A percentile compares a stretch with the other conserved stretches of the same genome.
These are phyloP conservation scores for Leccinum variicolor DNA, from an alignment of 768 basidiomycete genomes.

Conservation along the genomic window DNA sequence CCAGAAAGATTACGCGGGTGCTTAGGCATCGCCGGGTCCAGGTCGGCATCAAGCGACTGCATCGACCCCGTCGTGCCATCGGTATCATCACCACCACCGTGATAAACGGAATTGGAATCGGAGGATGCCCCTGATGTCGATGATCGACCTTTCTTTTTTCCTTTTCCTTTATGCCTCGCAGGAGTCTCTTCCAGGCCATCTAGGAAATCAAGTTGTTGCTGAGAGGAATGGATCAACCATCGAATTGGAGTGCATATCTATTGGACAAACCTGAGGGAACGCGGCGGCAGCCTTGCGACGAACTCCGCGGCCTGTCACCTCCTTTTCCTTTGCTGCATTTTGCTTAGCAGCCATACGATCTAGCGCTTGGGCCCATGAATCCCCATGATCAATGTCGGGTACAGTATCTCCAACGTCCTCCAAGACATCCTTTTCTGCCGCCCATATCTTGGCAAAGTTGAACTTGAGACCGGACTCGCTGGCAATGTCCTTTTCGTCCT, in stretches of 20 bases:
- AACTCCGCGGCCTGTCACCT: constrained; percentile 67
- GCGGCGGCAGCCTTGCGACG: constrained; percentile 66
- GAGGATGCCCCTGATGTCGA: constrained; percentile 33
- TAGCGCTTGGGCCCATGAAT: constrained; percentile 82
- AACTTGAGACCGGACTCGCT: constrained; percentile 62
- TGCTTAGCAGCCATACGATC: constrained; percentile 44
- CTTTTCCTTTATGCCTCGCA: constrained; percentile 33
- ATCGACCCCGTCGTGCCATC: constrained; percentile 26
- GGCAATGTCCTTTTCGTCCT: constrained; percentile 47
- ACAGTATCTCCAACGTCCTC: constrained; percentile 62
- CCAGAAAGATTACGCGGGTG: constrained; percentile 1
- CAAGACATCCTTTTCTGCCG: constrained; percentile 66
- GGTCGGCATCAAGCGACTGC: constrained; percentile 3
- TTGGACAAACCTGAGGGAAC: constrained; percentile 33
- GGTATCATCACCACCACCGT: constrained; percentile 17
- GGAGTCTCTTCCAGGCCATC: constrained; percentile 38
- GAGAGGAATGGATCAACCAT: constrained; percentile 2
- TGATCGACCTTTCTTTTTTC: constrained; percentile 32
- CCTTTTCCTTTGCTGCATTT: constrained; percentile 41
- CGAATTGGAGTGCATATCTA: neutral
- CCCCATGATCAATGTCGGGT: constrained; percentile 46
- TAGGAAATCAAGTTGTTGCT: constrained; percentile 33
- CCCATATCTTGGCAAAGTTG: constrained; percentile 91
- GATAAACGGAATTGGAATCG: constrained; percentile 35
- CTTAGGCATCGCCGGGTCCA: neutral